phyloP scores from a whole-genome alignment of 1,284 basidiomycete species.

The Rhodotorula sp. region DNA sequence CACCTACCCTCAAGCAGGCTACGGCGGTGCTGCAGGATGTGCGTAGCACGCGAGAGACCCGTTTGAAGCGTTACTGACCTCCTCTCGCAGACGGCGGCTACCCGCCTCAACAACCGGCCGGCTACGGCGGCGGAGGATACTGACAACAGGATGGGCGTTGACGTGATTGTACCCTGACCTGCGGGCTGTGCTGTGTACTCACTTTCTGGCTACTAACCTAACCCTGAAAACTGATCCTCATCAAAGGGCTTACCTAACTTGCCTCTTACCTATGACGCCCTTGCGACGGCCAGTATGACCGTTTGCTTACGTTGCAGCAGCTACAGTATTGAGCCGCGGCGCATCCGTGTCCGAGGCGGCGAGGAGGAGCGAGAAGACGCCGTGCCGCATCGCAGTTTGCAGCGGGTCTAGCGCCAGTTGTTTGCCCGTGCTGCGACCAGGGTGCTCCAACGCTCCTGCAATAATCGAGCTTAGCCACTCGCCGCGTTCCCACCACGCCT shows the following conservation, averaged over 20 bases:
- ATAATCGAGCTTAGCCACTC: too few relatives aligned
- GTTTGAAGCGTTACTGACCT: background rate
- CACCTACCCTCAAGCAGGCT: conserved; percentile 7
- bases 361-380: too few relatives aligned
- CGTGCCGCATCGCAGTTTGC: too few relatives aligned
- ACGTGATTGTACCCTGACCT: too few relatives aligned
- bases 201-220: background rate
- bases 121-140: conserved; percentile 8
- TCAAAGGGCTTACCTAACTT: background rate
- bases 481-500: too few relatives aligned
- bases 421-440: too few relatives aligned
- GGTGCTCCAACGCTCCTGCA: too few relatives aligned
- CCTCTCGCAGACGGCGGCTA: conserved; percentile 8
- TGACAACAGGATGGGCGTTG: background rate
- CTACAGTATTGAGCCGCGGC: too few relatives aligned
- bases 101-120: conserved; percentile 6
- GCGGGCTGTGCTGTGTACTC: background rate
- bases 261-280: background rate
- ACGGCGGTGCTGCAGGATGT: conserved; percentile 1
- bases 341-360: too few relatives aligned
- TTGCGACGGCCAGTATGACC: background rate
- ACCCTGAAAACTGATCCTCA: background rate
- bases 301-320: background rate
- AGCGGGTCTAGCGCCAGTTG: too few relatives aligned
- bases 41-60: background rate